Evolutionary conservation across 164 flowering plant genomes (phyloP).

Genomic region (Kingdonia uniflora): DNA sequence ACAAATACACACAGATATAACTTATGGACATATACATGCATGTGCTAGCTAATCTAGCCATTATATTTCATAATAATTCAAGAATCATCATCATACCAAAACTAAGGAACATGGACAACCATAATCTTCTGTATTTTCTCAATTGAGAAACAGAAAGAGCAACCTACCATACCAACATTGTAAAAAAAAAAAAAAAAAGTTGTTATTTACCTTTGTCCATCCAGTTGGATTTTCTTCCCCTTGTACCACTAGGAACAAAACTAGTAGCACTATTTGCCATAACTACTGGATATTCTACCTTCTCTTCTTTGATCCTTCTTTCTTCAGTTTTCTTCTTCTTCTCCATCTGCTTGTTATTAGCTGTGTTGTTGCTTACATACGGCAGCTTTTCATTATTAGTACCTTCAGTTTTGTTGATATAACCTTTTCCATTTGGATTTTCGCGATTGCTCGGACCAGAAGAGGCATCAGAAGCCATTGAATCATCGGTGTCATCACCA

Average conservation of each 20-base stretch:
- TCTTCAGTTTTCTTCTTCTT: conserved; percentile 18
- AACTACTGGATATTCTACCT: neutral
- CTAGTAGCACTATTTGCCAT: conserved; percentile 5
- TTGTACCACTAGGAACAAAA: conserved; percentile 17
- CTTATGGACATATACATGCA: no score
- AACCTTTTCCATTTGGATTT: conserved; percentile 1
- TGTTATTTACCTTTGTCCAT: conserved; percentile 4
- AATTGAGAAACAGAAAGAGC: no score
- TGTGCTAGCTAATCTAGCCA: no score
- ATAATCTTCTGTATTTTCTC: no score
- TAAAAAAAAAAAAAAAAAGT: neutral
- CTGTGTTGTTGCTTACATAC: conserved; percentile 12
- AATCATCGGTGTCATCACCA: conserved; percentile 46
- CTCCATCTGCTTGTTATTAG: conserved; percentile 17
- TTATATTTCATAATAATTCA: no score
- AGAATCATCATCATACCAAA: no score
- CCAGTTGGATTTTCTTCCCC: conserved; percentile 19
- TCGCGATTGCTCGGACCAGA: conserved; percentile 46
- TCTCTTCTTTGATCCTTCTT: conserved; percentile 1
- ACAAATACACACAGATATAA: no score
- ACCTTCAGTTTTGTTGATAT: conserved; percentile 11
- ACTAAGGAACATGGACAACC: no score
- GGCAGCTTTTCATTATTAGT: conserved; percentile 6
- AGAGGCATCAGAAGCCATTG: conserved; percentile 85
- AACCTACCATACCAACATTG: neutral